Conservation (phyloP, 306 rosid species). For the Trifolium repens region DNA sequence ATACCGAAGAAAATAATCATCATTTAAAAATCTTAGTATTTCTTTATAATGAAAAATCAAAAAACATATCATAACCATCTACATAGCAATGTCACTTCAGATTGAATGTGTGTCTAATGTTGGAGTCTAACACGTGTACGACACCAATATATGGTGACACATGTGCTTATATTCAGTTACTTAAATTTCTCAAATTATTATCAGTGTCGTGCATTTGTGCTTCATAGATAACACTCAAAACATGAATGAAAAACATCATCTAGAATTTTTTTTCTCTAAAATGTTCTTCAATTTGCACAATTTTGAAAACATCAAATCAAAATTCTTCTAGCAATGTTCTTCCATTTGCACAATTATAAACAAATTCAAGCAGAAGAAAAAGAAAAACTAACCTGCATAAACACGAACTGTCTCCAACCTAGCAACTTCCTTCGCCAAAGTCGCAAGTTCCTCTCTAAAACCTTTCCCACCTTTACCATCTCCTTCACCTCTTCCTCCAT, state of each 20-base stretch:
- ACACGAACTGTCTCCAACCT: conserved; percentile 81
- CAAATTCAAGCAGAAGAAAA: not conserved
- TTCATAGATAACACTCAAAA: not conserved
- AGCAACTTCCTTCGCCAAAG: conserved; percentile 92
- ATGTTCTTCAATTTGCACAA: conserved; percentile 17
- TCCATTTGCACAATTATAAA: conserved; percentile 29
- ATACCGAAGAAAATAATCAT: not conserved
- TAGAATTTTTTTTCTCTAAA: not conserved
- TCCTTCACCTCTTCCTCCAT: conserved; percentile 51
- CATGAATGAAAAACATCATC: conserved; percentile 9
- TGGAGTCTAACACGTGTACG: not conserved
- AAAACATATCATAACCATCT: not conserved
- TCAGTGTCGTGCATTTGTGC: not conserved
- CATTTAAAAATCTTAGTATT: not conserved
- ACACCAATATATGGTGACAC: not conserved
- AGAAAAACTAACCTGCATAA: conserved; percentile 66
- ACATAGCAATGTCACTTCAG: not conserved
- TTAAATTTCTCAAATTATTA: not conserved
- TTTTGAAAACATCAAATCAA: not conserved
- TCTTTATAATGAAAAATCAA: not conserved
- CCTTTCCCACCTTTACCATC: conserved; percentile 54
- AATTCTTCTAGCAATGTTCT: not conserved
- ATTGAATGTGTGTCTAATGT: not conserved
- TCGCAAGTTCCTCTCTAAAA: conserved; percentile 81
- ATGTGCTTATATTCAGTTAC: not conserved